Percentiles rank a stretch among this genome's conserved stretches.
These are phyloP conservation scores for Eutypa lata DNA, from an alignment of 2,329 filamentous ascomycete genomes.

Conservation along the genomic window DNA sequence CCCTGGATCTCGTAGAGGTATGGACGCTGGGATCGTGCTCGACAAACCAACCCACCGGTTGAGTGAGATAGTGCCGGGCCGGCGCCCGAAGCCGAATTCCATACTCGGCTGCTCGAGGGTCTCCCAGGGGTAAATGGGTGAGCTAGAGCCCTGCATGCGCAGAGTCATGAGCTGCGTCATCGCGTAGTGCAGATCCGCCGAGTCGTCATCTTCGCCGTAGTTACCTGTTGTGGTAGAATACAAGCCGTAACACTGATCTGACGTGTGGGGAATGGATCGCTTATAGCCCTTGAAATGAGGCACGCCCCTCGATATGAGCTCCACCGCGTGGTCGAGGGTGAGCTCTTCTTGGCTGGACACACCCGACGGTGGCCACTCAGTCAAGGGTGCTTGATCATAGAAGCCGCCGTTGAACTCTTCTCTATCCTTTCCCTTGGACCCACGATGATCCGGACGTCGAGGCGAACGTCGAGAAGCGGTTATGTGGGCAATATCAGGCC, in stretches of 20 bases:
- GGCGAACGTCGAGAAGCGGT: slow-evolving; percentile 38
- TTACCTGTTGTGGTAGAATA: slow-evolving; percentile 52
- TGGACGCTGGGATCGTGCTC: slow-evolving; percentile 52
- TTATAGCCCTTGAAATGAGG: slow-evolving; percentile 55
- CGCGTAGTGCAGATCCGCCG: slow-evolving; percentile 47
- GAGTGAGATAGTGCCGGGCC: slow-evolving; percentile 68
- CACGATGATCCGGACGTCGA: slow-evolving; percentile 35
- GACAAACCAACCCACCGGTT: slow-evolving; percentile 65
- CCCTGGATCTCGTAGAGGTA: slow-evolving; percentile 57
- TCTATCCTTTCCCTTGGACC: slow-evolving; percentile 37
- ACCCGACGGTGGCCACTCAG: slow-evolving; percentile 56
- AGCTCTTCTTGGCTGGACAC: slow-evolving; percentile 48
- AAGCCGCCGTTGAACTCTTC: slow-evolving; percentile 25
- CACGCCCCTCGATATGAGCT: slow-evolving; percentile 56
- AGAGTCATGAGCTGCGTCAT: slow-evolving; percentile 60
- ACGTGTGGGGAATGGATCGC: slow-evolving; percentile 50
- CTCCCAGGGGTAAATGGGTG: slow-evolving; percentile 58
- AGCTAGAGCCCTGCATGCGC: slow-evolving; percentile 38
- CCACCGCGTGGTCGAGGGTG: slow-evolving; percentile 50
- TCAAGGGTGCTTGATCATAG: slow-evolving; percentile 36
- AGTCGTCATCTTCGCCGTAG: slow-evolving; percentile 36
- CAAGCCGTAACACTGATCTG: slow-evolving; percentile 53
- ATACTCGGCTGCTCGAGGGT: slow-evolving; percentile 73
- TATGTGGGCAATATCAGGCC: slow-evolving; percentile 14
- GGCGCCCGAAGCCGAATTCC: slow-evolving; percentile 62